These are phyloP conservation scores for Pseudofabraea citricarpa DNA, from an alignment of 2,329 filamentous ascomycete genomes.

Conservation along the genomic window DNA sequence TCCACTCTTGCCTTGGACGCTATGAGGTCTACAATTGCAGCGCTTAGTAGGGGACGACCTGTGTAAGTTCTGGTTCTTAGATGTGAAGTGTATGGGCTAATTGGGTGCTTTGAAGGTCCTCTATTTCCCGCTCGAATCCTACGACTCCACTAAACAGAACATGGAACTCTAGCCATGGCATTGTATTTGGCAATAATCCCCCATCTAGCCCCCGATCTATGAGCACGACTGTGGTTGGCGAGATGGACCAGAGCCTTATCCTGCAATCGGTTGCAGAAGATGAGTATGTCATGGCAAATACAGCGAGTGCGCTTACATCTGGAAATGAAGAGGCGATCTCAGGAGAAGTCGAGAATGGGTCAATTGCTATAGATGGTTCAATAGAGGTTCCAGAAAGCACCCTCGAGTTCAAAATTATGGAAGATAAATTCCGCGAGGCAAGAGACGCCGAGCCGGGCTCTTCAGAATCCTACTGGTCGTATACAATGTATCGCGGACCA, in stretches of 20 bases:
- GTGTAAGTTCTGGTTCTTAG: conserved; percentile 21
- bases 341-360: not conserved
- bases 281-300: conserved; percentile 13
- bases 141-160: conserved; percentile 15
- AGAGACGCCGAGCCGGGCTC: conserved; percentile 39
- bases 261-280: conserved; percentile 16
- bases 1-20: conserved; percentile 10
- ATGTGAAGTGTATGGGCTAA: no score
- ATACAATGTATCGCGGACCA: conserved; percentile 59
- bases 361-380: no score
- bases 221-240: conserved; percentile 13
- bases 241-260: conserved; percentile 12
- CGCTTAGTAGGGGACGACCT: conserved; percentile 9
- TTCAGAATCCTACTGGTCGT: conserved; percentile 59
- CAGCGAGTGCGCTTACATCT: not conserved
- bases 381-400: conserved; percentile 32
- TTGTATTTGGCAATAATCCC: conserved; percentile 29
- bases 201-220: conserved; percentile 9
- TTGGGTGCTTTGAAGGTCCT: not conserved
- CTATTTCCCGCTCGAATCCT: no score
- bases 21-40: conserved; percentile 14
- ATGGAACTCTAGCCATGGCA: conserved; percentile 34
- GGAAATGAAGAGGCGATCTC: conserved; percentile 3
- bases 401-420: conserved; percentile 42
- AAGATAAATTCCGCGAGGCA: conserved; percentile 42